A percentile compares a stretch with the other conserved stretches of the same genome.
Evolutionary conservation across 2,329 filamentous ascomycete genomes (phyloP).

Genomic region (Xylariaceae sp.): DNA sequence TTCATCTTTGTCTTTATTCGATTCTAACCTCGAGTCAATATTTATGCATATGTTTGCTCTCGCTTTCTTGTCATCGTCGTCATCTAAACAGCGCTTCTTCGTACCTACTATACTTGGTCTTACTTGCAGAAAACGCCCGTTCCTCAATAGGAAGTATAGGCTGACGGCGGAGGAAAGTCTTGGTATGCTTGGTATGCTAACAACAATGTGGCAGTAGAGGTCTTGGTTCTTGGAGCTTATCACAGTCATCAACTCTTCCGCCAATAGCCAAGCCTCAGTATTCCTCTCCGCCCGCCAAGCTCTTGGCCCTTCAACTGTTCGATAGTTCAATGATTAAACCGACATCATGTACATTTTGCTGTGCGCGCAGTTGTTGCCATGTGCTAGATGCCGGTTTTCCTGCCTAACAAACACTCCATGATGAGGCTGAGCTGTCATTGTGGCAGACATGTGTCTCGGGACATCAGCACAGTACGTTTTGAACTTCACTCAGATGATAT

Average conservation of each 20-base stretch:
- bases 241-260: constrained; percentile 33
- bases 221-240: constrained; percentile 24
- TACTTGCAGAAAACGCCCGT: constrained; percentile 4
- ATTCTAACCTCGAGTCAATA: no score
- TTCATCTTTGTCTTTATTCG: background rate
- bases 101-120: background rate
- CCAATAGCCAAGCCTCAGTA: constrained; percentile 42
- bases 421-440: no score
- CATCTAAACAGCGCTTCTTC: background rate
- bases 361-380: background rate
- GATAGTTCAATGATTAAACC: background rate
- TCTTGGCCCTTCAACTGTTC: constrained; percentile 32
- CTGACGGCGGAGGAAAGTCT: constrained; percentile 35
- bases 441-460: no score
- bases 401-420: no score
- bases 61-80: background rate
- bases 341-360: background rate
- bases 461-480: no score
- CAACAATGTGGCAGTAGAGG: constrained; percentile 9
- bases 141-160: constrained; percentile 15
- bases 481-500: no score
- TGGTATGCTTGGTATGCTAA: constrained; percentile 33
- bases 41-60: no score
- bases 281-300: constrained; percentile 45
- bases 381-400: no score